phyloP scores from a whole-genome alignment of 768 basidiomycete genomes.

The Leccinum barrowsii region DNA sequence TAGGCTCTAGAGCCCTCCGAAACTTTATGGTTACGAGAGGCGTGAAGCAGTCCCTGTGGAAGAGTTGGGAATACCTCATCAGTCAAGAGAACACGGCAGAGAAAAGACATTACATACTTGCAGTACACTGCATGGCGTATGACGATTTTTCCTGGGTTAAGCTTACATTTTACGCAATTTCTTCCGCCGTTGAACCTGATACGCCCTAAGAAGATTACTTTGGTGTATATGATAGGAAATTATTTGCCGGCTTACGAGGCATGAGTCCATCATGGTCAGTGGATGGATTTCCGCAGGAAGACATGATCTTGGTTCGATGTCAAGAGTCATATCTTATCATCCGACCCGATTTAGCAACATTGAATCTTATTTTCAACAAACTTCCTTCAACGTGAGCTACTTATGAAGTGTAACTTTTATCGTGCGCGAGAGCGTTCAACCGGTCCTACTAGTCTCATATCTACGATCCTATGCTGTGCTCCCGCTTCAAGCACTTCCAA shows the following conservation, averaged over 20 bases:
- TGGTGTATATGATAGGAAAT: neutral
- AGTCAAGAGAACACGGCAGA: slow-evolving; percentile 8
- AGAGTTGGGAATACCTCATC: neutral
- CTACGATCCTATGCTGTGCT: neutral
- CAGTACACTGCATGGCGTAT: slow-evolving; percentile 82
- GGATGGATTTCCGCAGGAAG: slow-evolving; percentile 64
- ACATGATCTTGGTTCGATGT: slow-evolving; percentile 18
- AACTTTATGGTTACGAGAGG: slow-evolving; percentile 62
- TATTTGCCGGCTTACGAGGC: slow-evolving; percentile 47
- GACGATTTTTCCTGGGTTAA: slow-evolving; percentile 59
- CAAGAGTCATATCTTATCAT: neutral
- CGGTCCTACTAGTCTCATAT: no score
- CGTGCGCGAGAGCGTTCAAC: neutral
- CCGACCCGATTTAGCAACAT: neutral
- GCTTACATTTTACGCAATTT: slow-evolving; percentile 73
- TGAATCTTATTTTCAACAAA: neutral
- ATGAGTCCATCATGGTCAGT: slow-evolving; percentile 59
- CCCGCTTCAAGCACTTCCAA: neutral
- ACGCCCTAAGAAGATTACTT: slow-evolving; percentile 42
- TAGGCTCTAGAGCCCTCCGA: slow-evolving; percentile 60
- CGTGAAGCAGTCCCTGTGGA: slow-evolving; percentile 59
- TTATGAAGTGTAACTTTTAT: neutral
- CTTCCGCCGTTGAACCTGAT: slow-evolving; percentile 65
- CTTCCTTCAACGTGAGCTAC: neutral
- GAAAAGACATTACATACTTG: slow-evolving; percentile 48